phyloP scores from a whole-genome alignment of 2,329 filamentous ascomycete genomes.

The Paracoccidioides brasiliensis region DNA sequence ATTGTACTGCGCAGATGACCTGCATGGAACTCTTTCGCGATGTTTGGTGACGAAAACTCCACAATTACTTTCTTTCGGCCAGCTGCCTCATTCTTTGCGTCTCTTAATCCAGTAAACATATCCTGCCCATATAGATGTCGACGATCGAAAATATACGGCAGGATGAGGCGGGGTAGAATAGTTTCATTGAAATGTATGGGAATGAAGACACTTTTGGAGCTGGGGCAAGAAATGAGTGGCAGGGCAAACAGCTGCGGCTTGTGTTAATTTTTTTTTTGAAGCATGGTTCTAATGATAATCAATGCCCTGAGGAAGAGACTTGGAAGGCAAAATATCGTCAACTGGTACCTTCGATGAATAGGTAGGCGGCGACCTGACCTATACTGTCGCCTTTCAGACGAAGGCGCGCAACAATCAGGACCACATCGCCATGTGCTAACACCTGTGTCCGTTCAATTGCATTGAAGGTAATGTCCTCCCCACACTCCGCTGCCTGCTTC shows the following conservation, averaged over 20 bases:
- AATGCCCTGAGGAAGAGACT: neutral
- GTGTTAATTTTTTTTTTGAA: neutral
- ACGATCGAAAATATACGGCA: constrained; percentile 56
- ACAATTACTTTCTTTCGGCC: constrained; percentile 56
- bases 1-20: constrained; percentile 65
- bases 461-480: constrained; percentile 57
- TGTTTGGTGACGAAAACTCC: constrained; percentile 77
- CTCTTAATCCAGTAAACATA: constrained; percentile 45
- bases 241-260: neutral
- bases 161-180: constrained; percentile 50
- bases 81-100: constrained; percentile 46
- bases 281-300: neutral
- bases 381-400: constrained; percentile 49
- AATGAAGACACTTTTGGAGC: constrained; percentile 52
- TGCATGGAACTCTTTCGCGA: constrained; percentile 70
- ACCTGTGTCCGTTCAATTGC: constrained; percentile 65
- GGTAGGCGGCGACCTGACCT: neutral
- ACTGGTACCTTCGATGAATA: neutral
- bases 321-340: neutral
- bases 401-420: constrained; percentile 66
- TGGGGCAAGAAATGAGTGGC: neutral
- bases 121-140: constrained; percentile 53
- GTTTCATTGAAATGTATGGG: constrained; percentile 68
- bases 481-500: constrained; percentile 55
- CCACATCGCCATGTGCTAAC: constrained; percentile 71